Conservation (phyloP, 495 filamentous ascomycete species). For the Pseudomonodictys pantanalensis region DNA sequence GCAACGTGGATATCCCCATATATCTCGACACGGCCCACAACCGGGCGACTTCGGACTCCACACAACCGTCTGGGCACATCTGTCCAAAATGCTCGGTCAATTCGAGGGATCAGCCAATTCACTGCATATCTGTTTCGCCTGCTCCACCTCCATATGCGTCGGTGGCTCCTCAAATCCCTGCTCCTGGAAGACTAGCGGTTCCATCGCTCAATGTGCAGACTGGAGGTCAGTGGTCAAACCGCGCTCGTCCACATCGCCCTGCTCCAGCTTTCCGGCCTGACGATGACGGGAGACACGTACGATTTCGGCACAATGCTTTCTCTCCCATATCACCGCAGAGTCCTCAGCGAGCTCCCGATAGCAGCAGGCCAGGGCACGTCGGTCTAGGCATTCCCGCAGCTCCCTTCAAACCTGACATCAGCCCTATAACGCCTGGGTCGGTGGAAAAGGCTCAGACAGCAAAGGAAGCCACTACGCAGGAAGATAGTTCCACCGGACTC, state of each 20-base stretch:
- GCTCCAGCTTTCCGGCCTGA: slow-evolving; percentile 1
- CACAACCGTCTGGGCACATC: slow-evolving; percentile 4
- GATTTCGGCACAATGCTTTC: slow-evolving; percentile 15
- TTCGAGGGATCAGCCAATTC: slow-evolving; percentile 15
- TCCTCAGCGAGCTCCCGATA: neutral
- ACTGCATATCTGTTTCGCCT: slow-evolving; percentile 11
- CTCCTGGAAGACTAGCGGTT: slow-evolving; percentile 5
- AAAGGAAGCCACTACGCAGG: slow-evolving; percentile 1
- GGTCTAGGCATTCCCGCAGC: slow-evolving; percentile 11
- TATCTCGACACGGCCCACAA: slow-evolving; percentile 3
- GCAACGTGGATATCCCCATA: slow-evolving; percentile 8
- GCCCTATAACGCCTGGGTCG: slow-evolving; percentile 15
- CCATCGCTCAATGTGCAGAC: slow-evolving; percentile 15
- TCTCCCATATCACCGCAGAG: slow-evolving; percentile 9
- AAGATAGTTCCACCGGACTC: slow-evolving; percentile 4
- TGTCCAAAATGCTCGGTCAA: slow-evolving; percentile 7
- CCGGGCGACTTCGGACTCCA: neutral
- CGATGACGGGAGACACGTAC: slow-evolving; percentile 6
- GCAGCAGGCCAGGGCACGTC: slow-evolving; percentile 3
- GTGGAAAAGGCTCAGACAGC: slow-evolving; percentile 3
- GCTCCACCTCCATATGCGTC: slow-evolving; percentile 11
- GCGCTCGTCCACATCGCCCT: slow-evolving; percentile 5
- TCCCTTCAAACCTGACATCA: slow-evolving; percentile 4
- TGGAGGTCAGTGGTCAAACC: slow-evolving; percentile 1
- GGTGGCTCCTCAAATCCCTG: neutral